A percentile compares a stretch with the other conserved stretches of the same genome.
Conservation (phyloP, 495 filamentous ascomycete genomes). For the Talaromyces thailandensis region DNA sequence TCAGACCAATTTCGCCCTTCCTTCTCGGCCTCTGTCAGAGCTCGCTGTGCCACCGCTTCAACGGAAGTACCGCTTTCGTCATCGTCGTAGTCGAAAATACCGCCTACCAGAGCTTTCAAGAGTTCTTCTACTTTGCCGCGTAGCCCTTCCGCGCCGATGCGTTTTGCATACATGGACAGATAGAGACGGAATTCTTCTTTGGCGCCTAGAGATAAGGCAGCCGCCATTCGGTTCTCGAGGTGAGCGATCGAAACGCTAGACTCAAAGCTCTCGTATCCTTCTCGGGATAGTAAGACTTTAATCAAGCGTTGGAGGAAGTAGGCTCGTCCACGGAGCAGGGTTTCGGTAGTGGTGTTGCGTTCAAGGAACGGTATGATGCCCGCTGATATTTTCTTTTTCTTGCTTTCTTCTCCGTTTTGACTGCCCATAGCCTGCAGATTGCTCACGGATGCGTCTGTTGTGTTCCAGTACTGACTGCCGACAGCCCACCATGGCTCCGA, state of each 20-base stretch:
- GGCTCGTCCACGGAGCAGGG: slow-evolving; percentile 82
- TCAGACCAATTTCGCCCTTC: slow-evolving; percentile 49
- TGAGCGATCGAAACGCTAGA: slow-evolving; percentile 87
- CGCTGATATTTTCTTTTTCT: slow-evolving; percentile 62
- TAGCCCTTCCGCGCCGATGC: slow-evolving; percentile 82
- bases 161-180: slow-evolving; percentile 91
- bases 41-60: slow-evolving; percentile 13
- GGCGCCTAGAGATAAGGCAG: slow-evolving; percentile 73
- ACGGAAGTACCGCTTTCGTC: slow-evolving; percentile 12
- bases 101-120: slow-evolving; percentile 67
- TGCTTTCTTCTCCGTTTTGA: slow-evolving; percentile 41
- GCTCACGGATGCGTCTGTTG: slow-evolving; percentile 74
- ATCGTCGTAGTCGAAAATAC: slow-evolving; percentile 45
- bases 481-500: slow-evolving; percentile 98
- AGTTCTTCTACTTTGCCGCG: slow-evolving; percentile 87
- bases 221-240: slow-evolving; percentile 89
- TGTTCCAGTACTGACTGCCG: slow-evolving; percentile 96
- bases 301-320: slow-evolving; percentile 83
- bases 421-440: slow-evolving; percentile 62
- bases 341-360: slow-evolving; percentile 87
- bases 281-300: slow-evolving; percentile 71
- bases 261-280: slow-evolving; percentile 90
- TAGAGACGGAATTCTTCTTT: slow-evolving; percentile 88
- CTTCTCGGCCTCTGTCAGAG: slow-evolving; percentile 48
- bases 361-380: slow-evolving; percentile 91